Evolutionary conservation across 2,329 filamentous ascomycete genomes (phyloP), one percentile per base, ranked within the genome.

Genomic region (Pseudogymnoascus sp.): DNA sequence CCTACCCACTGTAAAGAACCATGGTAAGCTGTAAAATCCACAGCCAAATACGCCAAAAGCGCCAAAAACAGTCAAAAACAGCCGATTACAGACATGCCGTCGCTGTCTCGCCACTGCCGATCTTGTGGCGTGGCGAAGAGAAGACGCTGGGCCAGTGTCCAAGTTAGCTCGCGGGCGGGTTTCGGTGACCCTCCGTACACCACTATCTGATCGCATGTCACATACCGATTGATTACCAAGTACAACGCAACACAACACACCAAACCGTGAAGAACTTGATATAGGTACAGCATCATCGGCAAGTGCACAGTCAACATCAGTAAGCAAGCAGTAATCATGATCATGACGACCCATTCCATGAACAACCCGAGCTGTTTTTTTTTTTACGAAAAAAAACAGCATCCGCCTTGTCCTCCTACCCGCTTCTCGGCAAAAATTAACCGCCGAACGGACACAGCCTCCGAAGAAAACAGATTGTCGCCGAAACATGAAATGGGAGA

Each of bases 1-100:
- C 29, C 26, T 33, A 17, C 29, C 26, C 17, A 17, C 29, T 54
- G n/a, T 1, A 11, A 54, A 17, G 29, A 54, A 54, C 47, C 47
- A 54, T 54, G 47, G 47, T 54, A 54, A 54, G 47, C 47, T 54
- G 47, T 54, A 54, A 54, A 54, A 33, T 54, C 17, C 29, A 47
- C 13, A 44, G 40, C 40, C 21, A 44, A 24, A 44, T 24, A 44
- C 21, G 21, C 21, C 21, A 21, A 21, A 21, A 21, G 21, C 21
- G 21, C 21, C 21, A 21, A 21, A 21, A 21, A 21, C 21, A 21
- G 21, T 21, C 8, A 4, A 44, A 29, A 13, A 26, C n/a, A 33
- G 47, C 13, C n/a, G 9, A 9, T 17, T 39, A 39, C n/a, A 37
- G 2, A 37, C 36, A 15, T 3, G 26, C 26, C 29, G 17, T 33